Conservation (phyloP, 169 alveolate species). For the Plasmodium cynomolgi region DNA sequence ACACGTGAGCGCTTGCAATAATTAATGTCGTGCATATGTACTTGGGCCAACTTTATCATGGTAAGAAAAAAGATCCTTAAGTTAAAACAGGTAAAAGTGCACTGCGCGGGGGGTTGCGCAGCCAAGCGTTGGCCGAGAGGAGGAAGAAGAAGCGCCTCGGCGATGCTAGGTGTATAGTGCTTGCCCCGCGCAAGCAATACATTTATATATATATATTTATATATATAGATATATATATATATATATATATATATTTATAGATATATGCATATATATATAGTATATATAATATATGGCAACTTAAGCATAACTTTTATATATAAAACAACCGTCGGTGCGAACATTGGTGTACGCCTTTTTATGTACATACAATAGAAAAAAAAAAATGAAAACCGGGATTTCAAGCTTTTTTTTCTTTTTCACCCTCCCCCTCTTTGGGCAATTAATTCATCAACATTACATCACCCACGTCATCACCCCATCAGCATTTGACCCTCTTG, state of each 20-base stretch:
- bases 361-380: background rate
- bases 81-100: background rate
- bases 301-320: background rate
- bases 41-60: background rate
- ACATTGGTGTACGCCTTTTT: background rate
- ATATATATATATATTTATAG: background rate
- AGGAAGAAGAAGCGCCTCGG: background rate
- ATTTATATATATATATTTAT: background rate
- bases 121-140: background rate
- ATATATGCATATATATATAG: background rate
- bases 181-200: background rate
- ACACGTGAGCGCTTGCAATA: background rate
- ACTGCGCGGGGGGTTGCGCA: background rate
- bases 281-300: background rate
- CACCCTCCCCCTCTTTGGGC: background rate
- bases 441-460: background rate
- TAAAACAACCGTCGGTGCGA: background rate
- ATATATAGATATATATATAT: background rate
- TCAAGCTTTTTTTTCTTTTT: background rate
- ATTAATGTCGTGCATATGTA: background rate
- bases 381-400: background rate
- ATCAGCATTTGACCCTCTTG: background rate
- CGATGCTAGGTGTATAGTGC: background rate
- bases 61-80: background rate
- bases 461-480: background rate